Percentiles rank a stretch among this genome's conserved stretches.
Conservation (phyloP, 768 basidiomycete species). For the Exsudoporus frostii region DNA sequence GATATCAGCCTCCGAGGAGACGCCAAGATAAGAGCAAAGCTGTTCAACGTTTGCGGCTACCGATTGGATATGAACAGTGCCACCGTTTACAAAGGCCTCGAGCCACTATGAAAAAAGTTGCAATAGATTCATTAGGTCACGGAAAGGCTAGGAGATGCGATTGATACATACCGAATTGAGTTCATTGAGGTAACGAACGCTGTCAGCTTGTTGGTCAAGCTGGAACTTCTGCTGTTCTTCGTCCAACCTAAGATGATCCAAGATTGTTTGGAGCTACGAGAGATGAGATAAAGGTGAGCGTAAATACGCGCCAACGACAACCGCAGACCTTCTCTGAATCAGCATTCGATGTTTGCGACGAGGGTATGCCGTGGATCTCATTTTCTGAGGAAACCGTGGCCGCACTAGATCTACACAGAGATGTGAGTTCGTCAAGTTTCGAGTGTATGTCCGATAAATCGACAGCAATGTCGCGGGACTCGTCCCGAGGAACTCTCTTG, state of each 20-base stretch:
- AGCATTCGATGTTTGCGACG: constrained; percentile 1
- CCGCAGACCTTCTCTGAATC: constrained; percentile 21
- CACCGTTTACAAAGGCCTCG: constrained; percentile 75
- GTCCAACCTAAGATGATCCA: constrained; percentile 46
- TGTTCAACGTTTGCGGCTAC: constrained; percentile 59
- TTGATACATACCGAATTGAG: constrained; percentile 55
- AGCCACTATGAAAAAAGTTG: constrained; percentile 56
- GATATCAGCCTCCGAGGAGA: constrained; percentile 21
- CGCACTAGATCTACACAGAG: constrained; percentile 13
- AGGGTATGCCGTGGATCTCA: not conserved
- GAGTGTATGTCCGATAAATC: constrained; percentile 31
- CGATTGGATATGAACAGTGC: constrained; percentile 67
- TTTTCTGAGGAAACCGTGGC: not conserved
- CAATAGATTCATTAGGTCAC: not conserved
- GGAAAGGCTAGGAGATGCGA: not conserved
- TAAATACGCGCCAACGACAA: not conserved
- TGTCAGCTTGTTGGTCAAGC: constrained; percentile 68
- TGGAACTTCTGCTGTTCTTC: constrained; percentile 46
- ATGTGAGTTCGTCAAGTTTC: constrained; percentile 39
- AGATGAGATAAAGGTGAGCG: not conserved
- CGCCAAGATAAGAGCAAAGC: constrained; percentile 54
- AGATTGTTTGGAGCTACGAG: constrained; percentile 41
- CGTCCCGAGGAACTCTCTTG: not conserved
- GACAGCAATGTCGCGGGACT: not conserved
- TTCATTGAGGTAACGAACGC: constrained; percentile 74